Conservation (phyloP, 78 protist species). For the Monosiga brevicollis region DNA sequence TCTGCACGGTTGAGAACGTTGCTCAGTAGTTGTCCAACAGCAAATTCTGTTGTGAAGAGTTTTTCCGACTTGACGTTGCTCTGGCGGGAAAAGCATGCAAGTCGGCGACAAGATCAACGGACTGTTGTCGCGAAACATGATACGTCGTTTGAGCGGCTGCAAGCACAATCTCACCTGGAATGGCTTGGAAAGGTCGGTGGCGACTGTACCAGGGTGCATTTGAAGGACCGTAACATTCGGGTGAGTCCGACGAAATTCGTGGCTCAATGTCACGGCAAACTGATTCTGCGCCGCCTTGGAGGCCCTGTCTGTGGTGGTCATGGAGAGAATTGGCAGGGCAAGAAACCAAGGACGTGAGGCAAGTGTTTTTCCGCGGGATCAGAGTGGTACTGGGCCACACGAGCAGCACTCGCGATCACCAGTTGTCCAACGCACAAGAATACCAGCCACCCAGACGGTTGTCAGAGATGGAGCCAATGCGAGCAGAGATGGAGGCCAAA, state of each 20-base stretch:
- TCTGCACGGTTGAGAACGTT: no score
- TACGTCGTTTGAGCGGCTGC: background rate
- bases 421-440: no score
- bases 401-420: no score
- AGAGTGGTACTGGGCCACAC: no score
- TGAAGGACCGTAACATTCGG: background rate
- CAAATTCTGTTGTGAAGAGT: background rate
- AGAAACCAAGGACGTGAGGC: no score
- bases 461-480: slow-evolving; percentile 5
- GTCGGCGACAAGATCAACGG: background rate
- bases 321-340: no score
- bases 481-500: slow-evolving; percentile 1
- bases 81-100: background rate
- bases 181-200: slow-evolving; percentile 1
- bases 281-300: slow-evolving; percentile 11
- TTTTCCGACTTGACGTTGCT: background rate
- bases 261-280: background rate
- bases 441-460: slow-evolving; percentile 20
- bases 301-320: no score
- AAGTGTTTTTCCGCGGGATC: no score
- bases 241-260: background rate
- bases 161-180: background rate
- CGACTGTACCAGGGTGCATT: slow-evolving; percentile 14
- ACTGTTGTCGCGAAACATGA: background rate
- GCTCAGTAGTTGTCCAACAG: no score